Evolutionary conservation across 2,329 filamentous ascomycete species (phyloP).

Genomic region (Ceratocystis huliohia): DNA sequence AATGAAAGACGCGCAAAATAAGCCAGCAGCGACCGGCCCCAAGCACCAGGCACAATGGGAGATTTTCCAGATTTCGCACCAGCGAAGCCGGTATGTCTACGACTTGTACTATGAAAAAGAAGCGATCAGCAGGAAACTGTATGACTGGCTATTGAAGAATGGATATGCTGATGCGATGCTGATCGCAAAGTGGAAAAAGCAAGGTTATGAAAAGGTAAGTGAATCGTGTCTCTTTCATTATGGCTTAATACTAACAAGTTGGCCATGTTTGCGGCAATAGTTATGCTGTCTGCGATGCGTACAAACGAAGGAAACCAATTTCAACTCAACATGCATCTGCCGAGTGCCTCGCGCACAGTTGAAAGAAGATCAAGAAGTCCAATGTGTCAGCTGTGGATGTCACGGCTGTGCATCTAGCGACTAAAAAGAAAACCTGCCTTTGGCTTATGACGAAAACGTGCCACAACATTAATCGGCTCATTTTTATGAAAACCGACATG

Average conservation of each 20-base stretch:
- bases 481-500: neutral
- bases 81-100: slow-evolving; percentile 85
- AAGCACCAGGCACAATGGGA: slow-evolving; percentile 93
- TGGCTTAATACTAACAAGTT: neutral
- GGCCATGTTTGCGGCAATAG: slow-evolving; percentile 32
- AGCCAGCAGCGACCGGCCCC: slow-evolving; percentile 62
- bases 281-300: slow-evolving; percentile 91
- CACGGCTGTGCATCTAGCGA: slow-evolving; percentile 80
- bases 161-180: slow-evolving; percentile 87
- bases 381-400: slow-evolving; percentile 93
- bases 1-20: slow-evolving; percentile 92
- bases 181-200: slow-evolving; percentile 99
- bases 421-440: slow-evolving; percentile 31
- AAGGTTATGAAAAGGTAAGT: slow-evolving; percentile 88
- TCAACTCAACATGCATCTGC: slow-evolving; percentile 94
- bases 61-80: slow-evolving; percentile 93
- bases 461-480: neutral
- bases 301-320: slow-evolving; percentile 99
- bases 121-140: slow-evolving; percentile 80
- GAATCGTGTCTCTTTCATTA: neutral
- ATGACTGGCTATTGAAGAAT: slow-evolving; percentile 96
- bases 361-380: slow-evolving; percentile 78
- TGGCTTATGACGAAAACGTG: neutral
- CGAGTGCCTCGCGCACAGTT: slow-evolving; percentile 80
- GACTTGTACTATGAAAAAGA: slow-evolving; percentile 97